These are phyloP conservation scores for Kwoniella botswanensis DNA, from an alignment of 768 basidiomycete genomes.

Conservation along the genomic window DNA sequence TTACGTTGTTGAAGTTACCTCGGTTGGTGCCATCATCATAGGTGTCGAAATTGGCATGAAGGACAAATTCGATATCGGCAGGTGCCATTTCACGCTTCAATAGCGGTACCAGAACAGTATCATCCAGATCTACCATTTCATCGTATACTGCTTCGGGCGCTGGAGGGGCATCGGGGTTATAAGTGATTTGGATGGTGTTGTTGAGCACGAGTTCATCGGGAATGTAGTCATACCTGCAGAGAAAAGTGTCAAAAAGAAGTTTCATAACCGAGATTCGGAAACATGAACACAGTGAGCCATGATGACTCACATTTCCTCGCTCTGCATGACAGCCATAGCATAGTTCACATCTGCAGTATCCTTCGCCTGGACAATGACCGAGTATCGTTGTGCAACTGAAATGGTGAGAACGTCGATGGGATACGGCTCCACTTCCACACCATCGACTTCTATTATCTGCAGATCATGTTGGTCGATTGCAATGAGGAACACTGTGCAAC, in stretches of 20 bases:
- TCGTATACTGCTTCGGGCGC: conserved; percentile 64
- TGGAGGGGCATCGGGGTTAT: conserved; percentile 65
- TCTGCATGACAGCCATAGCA: conserved; percentile 66
- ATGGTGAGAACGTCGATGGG: conserved; percentile 74
- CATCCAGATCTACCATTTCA: conserved; percentile 27
- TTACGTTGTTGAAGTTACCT: conserved; percentile 62
- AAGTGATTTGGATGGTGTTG: conserved; percentile 81
- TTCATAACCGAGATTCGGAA: background rate
- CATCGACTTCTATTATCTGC: conserved; percentile 60
- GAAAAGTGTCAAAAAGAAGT: background rate
- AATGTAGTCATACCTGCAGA: conserved; percentile 82
- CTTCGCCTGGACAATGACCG: conserved; percentile 85
- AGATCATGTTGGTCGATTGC: conserved; percentile 60
- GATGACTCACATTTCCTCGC: conserved; percentile 72
- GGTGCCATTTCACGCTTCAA: conserved; percentile 61
- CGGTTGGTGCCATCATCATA: conserved; percentile 61
- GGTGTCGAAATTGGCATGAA: conserved; percentile 80
- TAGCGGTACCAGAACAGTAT: conserved; percentile 64
- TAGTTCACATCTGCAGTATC: conserved; percentile 85
- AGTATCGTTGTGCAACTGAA: conserved; percentile 90
- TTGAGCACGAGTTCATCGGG: conserved; percentile 78
- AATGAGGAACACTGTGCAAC: conserved; percentile 55
- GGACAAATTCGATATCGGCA: conserved; percentile 67
- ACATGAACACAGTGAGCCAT: too few species aligned
- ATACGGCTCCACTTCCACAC: conserved; percentile 71